A percentile compares a stretch with the other conserved stretches of the same genome.
Evolutionary conservation across 306 rosid species (phyloP).

Genomic region (Quercus berberidifolia): DNA sequence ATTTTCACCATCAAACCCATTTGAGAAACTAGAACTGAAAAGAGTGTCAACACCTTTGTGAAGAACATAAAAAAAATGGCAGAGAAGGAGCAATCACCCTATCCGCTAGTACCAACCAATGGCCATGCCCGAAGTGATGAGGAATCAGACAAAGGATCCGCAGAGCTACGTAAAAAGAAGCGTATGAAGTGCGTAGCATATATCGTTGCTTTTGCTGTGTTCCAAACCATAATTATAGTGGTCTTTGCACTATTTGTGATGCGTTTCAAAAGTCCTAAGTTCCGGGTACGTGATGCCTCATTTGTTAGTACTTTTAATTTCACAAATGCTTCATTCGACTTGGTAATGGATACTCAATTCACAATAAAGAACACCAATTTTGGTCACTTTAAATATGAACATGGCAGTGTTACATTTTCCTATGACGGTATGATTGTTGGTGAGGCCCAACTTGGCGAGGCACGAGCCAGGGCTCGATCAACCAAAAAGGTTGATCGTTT

Average conservation of each 20-base stretch:
- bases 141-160: background rate
- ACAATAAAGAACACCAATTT: conserved; percentile 27
- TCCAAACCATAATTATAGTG: conserved; percentile 11
- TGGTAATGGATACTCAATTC: conserved; percentile 10
- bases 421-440: conserved; percentile 15
- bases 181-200: conserved; percentile 18
- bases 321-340: background rate
- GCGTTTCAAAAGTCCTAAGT: conserved; percentile 29
- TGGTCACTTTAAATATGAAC: conserved; percentile 14
- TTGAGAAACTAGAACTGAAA: background rate
- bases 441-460: conserved; percentile 5
- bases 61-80: conserved; percentile 4
- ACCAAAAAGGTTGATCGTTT: conserved; percentile 16
- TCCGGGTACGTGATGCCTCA: conserved; percentile 18
- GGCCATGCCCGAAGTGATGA: conserved; percentile 6
- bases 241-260: conserved; percentile 11
- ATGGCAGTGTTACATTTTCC: conserved; percentile 11
- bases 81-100: background rate
- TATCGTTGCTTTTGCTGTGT: background rate
- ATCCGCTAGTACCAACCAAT: conserved; percentile 7
- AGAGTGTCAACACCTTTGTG: background rate
- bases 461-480: conserved; percentile 18
- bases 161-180: conserved; percentile 14
- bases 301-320: background rate
- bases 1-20: background rate